Base-by-base conservation (phyloP, 1,284 basidiomycete species). In the Ustilago cynodontis region DNA sequence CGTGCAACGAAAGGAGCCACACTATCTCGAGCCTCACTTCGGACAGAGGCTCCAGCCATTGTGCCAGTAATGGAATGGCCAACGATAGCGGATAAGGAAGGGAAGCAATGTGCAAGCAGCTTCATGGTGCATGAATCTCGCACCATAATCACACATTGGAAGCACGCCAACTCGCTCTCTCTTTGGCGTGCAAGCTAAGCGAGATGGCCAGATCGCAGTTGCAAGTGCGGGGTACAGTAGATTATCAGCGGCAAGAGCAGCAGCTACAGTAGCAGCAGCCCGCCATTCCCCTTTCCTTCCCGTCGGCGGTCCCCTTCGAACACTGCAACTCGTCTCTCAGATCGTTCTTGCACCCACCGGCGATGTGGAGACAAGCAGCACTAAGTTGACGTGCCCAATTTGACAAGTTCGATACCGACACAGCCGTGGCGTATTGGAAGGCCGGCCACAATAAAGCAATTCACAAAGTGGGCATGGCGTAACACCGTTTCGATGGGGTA, bases 171-270 rank as follows among this genome's bases (percentile, higher is more conserved):
- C 33, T 22, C 28, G 18, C 20, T 53, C 29, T 11, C 51, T 53
- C 16, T 33, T 53, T 11, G 28, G 14, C 24, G 22, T 3, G 10
- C 24, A 49, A 49, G 47, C 33, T 53, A 53, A 53, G 51, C 51
- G 51, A 53, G 51, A 20, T 20, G 31, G 10, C 28, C 11, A 35
- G 31, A 53, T 31, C 16, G 49, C 29, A 13, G 29, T 16, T 2
- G 47, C 47, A 35, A 53, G 51, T 53, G 31, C 51, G 51, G 51
- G 51, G 51, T 53, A 35, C 51, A 35, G 31, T 33, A 33, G 31
- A 33, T 33, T 33, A 33, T 5, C 5, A 33, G 22, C 31, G 35
- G 31, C 26, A 31, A 11, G 3, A 45, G n/a, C n/a, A 20, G 43
- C 43, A 45, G 43, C 43, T 5, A 14, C 47, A 14, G 3, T 11